Base-by-base conservation (phyloP, 108 stramenopile species). In the Fragilariopsis cylindrus region DNA sequence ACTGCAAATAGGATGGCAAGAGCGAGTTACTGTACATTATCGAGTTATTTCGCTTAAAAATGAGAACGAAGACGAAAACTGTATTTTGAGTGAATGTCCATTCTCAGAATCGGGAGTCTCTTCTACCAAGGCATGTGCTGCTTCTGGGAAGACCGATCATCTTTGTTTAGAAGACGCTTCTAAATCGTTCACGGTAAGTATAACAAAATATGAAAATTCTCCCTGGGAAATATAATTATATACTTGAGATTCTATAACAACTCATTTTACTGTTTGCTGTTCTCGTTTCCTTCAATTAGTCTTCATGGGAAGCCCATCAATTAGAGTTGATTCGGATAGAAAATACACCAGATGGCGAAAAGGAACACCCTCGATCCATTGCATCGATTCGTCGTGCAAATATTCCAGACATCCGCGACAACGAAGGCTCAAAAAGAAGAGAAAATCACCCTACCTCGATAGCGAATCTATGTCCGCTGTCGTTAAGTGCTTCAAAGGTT, bases 371-470 rank as follows among this genome's bases (percentile, higher is more conserved):
- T 2, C 78, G 90, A 70, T 87, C 88, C 45, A 89, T 95, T 50
- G 69, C 88, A 47, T 90, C 90, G 68, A 95, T 95, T 84, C 91
- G 94, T 12, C 78, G 91, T 48, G 89, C 86, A 0, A 88, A 85
- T 63, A 78, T 77, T 3, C 44, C 69, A 21, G 70, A 65, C 15
- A 40, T 40, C 4, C 57, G 42, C 48, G 55, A 54, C 4, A 48
- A 70, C 4, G 57, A 66, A 18, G 70, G 56, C 7, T 39, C 55
- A 5, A 15, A 41, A 8, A 65, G 56, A 11, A 39, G 3, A 7
- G 47, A 65, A 6, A 42, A 56, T 48, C 88, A 94, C 57, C 91
- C 94, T n/a, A 92, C 94, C 11, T 95, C 91, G 42, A 65, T 91
- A 18, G 73, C 80, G 48, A 82, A 72, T 47, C 69, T 95, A 1